Percentiles rank a stretch among this genome's conserved stretches.
These are phyloP conservation scores for Smallanthus sonchifolius DNA, from an alignment of 129 eudicot species.

Conservation along the genomic window DNA sequence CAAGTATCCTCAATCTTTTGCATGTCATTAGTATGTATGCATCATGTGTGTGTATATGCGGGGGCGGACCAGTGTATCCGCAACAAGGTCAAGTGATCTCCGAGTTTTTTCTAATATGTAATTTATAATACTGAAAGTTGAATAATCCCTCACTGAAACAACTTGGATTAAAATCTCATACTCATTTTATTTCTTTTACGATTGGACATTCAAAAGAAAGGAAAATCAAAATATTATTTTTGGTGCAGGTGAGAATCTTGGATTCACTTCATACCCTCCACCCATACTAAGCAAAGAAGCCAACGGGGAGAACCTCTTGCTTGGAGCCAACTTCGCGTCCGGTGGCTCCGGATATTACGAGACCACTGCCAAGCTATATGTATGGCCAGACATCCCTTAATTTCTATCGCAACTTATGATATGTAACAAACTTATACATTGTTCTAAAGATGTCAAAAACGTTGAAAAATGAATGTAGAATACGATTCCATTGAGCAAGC, in stretches of 20 bases:
- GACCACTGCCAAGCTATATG: slow-evolving; percentile 67
- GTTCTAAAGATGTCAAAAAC: neutral
- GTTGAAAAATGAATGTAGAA: slow-evolving; percentile 27
- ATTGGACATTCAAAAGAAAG: too few relatives aligned
- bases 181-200: too few relatives aligned
- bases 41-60: neutral
- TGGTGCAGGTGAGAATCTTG: slow-evolving; percentile 73
- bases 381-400: slow-evolving; percentile 17
- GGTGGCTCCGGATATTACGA: slow-evolving; percentile 87
- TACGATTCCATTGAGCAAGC: slow-evolving; percentile 69
- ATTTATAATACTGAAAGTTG: too few relatives aligned
- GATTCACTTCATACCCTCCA: slow-evolving; percentile 72
- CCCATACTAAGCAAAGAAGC: slow-evolving; percentile 76
- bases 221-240: too few relatives aligned
- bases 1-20: neutral
- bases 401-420: neutral
- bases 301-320: slow-evolving; percentile 52
- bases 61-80: too few relatives aligned
- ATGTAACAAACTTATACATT: neutral
- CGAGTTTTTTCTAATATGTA: too few relatives aligned
- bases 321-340: slow-evolving; percentile 93
- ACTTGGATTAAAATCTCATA: too few relatives aligned
- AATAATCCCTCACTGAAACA: too few relatives aligned
- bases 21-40: neutral
- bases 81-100: too few relatives aligned